These are phyloP conservation scores for Thamnidium elegans DNA, from an alignment of 192 early-diverging fungal genomes.

Conservation along the genomic window DNA sequence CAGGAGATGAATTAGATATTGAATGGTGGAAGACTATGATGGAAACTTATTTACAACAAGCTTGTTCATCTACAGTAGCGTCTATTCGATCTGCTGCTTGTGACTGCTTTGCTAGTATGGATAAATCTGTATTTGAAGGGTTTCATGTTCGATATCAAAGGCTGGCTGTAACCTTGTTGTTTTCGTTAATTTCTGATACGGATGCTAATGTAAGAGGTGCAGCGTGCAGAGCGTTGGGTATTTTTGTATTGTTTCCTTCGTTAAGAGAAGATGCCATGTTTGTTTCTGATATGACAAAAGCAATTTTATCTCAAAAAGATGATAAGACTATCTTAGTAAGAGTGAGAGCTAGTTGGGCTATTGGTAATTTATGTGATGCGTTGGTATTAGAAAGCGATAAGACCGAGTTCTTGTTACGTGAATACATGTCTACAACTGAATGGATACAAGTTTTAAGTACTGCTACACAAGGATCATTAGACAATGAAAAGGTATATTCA, in stretches of 20 bases:
- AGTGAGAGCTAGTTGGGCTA: slow-evolving; percentile 70
- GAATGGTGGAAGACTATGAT: slow-evolving; percentile 48
- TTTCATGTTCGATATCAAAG: slow-evolving; percentile 44
- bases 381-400: slow-evolving; percentile 41
- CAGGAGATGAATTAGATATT: neutral
- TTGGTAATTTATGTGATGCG: slow-evolving; percentile 71
- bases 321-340: slow-evolving; percentile 60
- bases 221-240: slow-evolving; percentile 63
- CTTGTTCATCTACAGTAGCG: slow-evolving; percentile 34
- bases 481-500: slow-evolving; percentile 73
- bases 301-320: slow-evolving; percentile 44
- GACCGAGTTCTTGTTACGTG: slow-evolving; percentile 27
- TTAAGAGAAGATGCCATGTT: slow-evolving; percentile 60
- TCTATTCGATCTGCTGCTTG: slow-evolving; percentile 43
- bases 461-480: slow-evolving; percentile 50
- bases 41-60: slow-evolving; percentile 41
- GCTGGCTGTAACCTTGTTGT: slow-evolving; percentile 40
- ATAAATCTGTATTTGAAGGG: slow-evolving; percentile 37
- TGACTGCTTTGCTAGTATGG: slow-evolving; percentile 47
- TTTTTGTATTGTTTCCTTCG: slow-evolving; percentile 54
- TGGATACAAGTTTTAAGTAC: slow-evolving; percentile 45
- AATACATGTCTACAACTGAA: slow-evolving; percentile 42
- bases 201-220: slow-evolving; percentile 56
- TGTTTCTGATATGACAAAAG: slow-evolving; percentile 51
- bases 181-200: slow-evolving; percentile 49